Percentiles rank a stretch among this genome's conserved stretches.
Conservation (phyloP, 2,329 filamentous ascomycete genomes). For the Scopulariopsis brevicaulis region DNA sequence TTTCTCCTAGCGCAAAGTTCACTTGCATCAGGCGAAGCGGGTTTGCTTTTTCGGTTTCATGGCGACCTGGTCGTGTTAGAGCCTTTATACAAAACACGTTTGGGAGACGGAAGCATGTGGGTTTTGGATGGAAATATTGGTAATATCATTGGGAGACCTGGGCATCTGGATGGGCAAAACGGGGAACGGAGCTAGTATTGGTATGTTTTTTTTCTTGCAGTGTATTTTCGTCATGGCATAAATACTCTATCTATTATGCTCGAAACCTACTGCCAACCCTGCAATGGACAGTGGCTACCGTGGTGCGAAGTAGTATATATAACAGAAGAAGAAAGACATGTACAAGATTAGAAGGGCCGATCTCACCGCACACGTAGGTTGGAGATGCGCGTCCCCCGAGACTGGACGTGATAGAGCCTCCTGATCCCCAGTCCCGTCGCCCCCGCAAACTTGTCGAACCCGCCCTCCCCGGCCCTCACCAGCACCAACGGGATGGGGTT, state of each 20-base stretch:
- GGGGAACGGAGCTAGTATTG: not conserved
- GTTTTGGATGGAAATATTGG: not conserved
- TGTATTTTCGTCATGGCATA: not conserved
- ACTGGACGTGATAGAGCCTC: conserved; percentile 69
- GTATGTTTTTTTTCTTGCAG: not conserved
- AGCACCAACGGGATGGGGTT: conserved; percentile 76
- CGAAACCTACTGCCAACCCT: not conserved
- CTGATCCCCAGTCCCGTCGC: conserved; percentile 64
- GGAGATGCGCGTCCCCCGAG: conserved; percentile 65
- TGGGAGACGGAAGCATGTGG: not conserved
- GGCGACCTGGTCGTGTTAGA: not conserved
- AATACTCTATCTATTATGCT: not conserved
- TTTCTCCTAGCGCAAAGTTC: not conserved
- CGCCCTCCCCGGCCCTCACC: conserved; percentile 54
- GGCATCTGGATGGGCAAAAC: not conserved
- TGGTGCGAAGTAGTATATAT: not conserved
- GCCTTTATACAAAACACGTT: not conserved
- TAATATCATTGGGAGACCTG: not conserved
- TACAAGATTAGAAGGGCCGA: not conserved
- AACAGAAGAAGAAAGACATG: not conserved
- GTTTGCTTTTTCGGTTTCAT: not conserved
- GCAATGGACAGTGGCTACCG: not conserved
- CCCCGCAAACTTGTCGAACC: conserved; percentile 49
- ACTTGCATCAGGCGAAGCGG: not conserved
- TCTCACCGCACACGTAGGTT: conserved; percentile 56